These are phyloP conservation scores for Stephanocyclus meneghinianus DNA, from an alignment of 352 stramenopile species.

Conservation along the genomic window DNA sequence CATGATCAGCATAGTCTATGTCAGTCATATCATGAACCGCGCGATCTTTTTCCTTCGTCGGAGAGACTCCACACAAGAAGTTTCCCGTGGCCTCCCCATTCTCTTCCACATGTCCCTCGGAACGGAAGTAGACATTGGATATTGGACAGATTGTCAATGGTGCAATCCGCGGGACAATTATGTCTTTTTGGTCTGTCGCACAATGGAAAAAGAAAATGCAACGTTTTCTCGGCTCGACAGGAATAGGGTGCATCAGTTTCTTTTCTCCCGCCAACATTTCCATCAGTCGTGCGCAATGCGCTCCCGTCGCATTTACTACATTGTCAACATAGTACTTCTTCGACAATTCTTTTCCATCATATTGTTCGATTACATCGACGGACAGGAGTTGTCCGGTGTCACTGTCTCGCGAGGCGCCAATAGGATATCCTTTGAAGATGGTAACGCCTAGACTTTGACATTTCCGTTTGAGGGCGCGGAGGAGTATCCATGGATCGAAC, in stretches of 20 bases:
- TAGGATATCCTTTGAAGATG: slow-evolving; percentile 40
- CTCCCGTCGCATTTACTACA: slow-evolving; percentile 73
- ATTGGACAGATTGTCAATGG: slow-evolving; percentile 69
- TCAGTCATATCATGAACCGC: slow-evolving; percentile 49
- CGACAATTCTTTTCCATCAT: neutral
- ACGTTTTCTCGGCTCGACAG: slow-evolving; percentile 67
- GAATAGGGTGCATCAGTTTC: slow-evolving; percentile 39
- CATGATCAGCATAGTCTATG: slow-evolving; percentile 59
- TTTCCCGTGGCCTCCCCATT: slow-evolving; percentile 37
- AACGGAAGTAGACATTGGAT: slow-evolving; percentile 73
- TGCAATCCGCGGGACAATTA: slow-evolving; percentile 51
- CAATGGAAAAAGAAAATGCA: slow-evolving; percentile 78
- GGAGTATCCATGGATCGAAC: slow-evolving; percentile 74
- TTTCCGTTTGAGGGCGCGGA: slow-evolving; percentile 55
- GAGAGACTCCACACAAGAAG: slow-evolving; percentile 74
- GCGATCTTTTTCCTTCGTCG: slow-evolving; percentile 45
- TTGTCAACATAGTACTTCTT: slow-evolving; percentile 42
- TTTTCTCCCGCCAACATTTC: slow-evolving; percentile 40
- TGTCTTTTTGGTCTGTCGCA: slow-evolving; percentile 17
- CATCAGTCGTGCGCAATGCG: slow-evolving; percentile 55
- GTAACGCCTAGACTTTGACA: slow-evolving; percentile 49
- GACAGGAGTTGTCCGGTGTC: slow-evolving; percentile 36
- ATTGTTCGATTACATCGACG: slow-evolving; percentile 43
- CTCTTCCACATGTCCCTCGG: slow-evolving; percentile 33
- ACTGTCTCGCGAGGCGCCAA: slow-evolving; percentile 26